Base-by-base conservation (phyloP, 495 filamentous ascomycete species). In the Tuber magnatum region DNA sequence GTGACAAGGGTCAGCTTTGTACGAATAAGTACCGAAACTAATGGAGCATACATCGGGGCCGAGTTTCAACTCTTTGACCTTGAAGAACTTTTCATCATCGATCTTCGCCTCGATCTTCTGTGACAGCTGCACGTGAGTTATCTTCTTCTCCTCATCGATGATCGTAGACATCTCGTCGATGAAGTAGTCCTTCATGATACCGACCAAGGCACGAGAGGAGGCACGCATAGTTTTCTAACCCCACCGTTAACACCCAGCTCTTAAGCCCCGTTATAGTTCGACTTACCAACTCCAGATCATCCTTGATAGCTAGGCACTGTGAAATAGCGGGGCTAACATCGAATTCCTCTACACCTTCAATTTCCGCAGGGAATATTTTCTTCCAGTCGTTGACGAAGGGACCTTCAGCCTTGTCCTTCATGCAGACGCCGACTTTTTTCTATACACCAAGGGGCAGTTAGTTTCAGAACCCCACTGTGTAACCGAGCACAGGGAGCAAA, bases 351-450 rank as follows among this genome's bases (percentile, higher is more conserved):
- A 92, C 83, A 71, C 97, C 94, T 81, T 93, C 91, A 51, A 90
- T 90, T 76, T 92, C 88, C 6, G 92, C 90, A 32, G 85, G 86
- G 80, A 91, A 94, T 7, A 89, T 84, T 79, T 92, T 92, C 85
- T 92, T 95, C 95, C 95, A 99, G 81, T 97, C 95, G 77, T 97
- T 94, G 80, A 93, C 90, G 82, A 99, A 97, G 8, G 94, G 93
- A 2, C 96, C 96, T 40, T 88, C 88, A 1, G 94, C 90, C 43
- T 85, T 88, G 78, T 97, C 94, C 82, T 97, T 97, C 48, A 90
- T 86, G 43, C 97, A 84, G 22, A 94, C 86, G 48, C 96, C 95
- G 48, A 98, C 88, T 85, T 96, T 97, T 83, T 93, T 94, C 91
- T 95, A 78, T 68, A 44, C 38, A 65, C n/a, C 32, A 46, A 28